Conservation (phyloP, 2,329 filamentous ascomycete genomes). For the Colletotrichum australisinense region DNA sequence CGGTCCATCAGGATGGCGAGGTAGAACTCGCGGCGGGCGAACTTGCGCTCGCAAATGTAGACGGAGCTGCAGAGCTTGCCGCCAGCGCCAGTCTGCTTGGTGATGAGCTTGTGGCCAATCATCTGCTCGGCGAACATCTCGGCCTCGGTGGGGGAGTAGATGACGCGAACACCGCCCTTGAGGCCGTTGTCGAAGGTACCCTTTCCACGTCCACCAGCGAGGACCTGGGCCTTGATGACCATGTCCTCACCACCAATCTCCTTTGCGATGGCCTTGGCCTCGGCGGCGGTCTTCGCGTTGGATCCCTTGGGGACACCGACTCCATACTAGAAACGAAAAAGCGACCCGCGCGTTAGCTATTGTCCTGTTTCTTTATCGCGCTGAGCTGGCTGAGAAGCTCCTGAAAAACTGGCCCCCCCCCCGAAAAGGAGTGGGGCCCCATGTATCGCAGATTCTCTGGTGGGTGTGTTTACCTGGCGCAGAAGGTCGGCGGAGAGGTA, state of each 20-base stretch:
- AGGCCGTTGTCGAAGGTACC: constrained; percentile 97
- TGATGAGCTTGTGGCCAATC: constrained; percentile 99
- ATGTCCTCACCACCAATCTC: constrained; percentile 93
- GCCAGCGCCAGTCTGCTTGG: constrained; percentile 96
- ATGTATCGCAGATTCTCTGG: constrained; percentile 10
- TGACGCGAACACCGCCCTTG: constrained; percentile 97
- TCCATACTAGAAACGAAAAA: constrained; percentile 75
- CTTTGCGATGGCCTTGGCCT: constrained; percentile 93
- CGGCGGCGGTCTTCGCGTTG: constrained; percentile 84
- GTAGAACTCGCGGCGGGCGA: constrained; percentile 98
- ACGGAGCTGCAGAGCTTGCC: constrained; percentile 97
- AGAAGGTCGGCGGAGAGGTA: constrained; percentile 96
- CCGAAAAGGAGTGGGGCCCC: constrained; percentile 32
- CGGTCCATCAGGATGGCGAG: constrained; percentile 99
- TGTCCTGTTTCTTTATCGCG: not conserved
- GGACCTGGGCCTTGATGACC: constrained; percentile 99
- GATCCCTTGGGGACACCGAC: constrained; percentile 91
- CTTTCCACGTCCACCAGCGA: constrained; percentile 97
- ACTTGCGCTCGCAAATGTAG: constrained; percentile 99
- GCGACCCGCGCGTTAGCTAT: constrained; percentile 30
- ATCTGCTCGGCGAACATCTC: constrained; percentile 99
- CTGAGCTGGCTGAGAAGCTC: constrained; percentile 8
- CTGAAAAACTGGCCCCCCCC: constrained; percentile 13
- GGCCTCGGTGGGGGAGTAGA: constrained; percentile 97
- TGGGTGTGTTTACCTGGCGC: constrained; percentile 66